Base-by-base conservation (phyloP, 768 basidiomycete species). In the Epithele typhae region DNA sequence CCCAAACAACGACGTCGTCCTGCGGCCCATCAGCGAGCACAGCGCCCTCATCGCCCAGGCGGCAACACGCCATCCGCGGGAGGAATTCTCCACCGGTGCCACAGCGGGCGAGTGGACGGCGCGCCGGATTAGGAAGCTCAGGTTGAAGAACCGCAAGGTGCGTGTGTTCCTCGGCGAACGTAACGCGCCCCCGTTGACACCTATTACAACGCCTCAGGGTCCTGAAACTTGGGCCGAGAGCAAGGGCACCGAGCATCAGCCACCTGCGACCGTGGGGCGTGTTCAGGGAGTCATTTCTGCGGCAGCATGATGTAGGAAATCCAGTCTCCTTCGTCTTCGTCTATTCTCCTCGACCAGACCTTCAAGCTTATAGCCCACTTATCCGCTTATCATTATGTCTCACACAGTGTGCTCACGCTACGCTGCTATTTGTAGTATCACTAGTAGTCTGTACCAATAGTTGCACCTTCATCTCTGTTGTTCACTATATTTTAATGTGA, bases 1-100 rank as follows among this genome's bases (percentile, higher is more conserved):
- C 7, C 66, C 68, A 1, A 59, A 60, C 19, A 48, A 67, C 41
- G 37, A 54, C 3, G 62, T 66, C 5, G 48, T 59, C 9, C 59
- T 69, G 9, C 56, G 59, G 17, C 52, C 64, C 15, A 53, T 68
- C 18, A 22, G 36, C 9, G 57, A 61, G n/a, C 24, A 56, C 22
- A 63, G 63, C 45, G 18, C 37, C 8, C 37, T 56, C 19, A 59
- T 64, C 25, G 53, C 59, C 21, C 51, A 55, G 12, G 53, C 61
- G 22, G 53, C 51, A 2, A 44, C 38, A 12, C 25, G 46, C 32
- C 49, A 52, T 5, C 53, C 59, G 3, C 45, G 40, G 8, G 59
- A 52, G 3, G 45, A 53, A 37, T 59, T 52, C 45, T 52, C 55
- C 25, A 56, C 56, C 18, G 57, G 58, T 4, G 49, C 50, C 18